Base-by-base conservation (phyloP, 257 asterid genomes). In the Jacaranda copaia region DNA sequence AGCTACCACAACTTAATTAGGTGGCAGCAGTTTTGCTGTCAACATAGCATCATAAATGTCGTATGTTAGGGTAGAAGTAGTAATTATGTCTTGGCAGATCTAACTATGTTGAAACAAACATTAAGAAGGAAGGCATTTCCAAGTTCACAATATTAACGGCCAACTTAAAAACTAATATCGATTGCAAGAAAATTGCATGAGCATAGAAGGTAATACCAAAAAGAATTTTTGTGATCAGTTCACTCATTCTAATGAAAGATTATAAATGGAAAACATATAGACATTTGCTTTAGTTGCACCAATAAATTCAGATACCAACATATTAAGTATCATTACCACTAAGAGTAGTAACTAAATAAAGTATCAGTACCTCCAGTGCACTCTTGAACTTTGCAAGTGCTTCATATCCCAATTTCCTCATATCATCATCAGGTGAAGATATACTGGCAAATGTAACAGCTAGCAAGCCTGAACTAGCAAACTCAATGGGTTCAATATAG, bases 391-490 rank as follows among this genome's bases (percentile, higher is more conserved):
- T 88, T 64, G 87, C 91, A 72, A 94, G 88, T 73, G 88, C 90
- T 81, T 84, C 93, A 74, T 89, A 92, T 66, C 93, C 98, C 89
- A 94, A 71, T 81, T 89, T 92, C 86, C 98, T 87, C 82, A 73
- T 77, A 81, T 85, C 93, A 72, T 76, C 90, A 80, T 91, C 93
- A 15, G 89, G 89, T 43, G 98, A 92, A 84, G 99, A 92, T 76
- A 92, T 73, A 79, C 92, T 91, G 79, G 87, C 96, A 86, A 92
- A 81, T 38, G 93, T 53, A 84, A 92, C 83, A 6, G 91, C 97
- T 81, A 94, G 98, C 90, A 94, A 83, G 76, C 99, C 99, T 60
- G 88, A 83, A 86, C 91, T 86, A 84, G 94, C 95, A 79, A 88
- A 92, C 86, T 94, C 98, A 77, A 84, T 64, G n/a, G 98, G 96